phyloP scores from a whole-genome alignment of 2,329 filamentous ascomycete species.

The Xylaria multiplex region DNA sequence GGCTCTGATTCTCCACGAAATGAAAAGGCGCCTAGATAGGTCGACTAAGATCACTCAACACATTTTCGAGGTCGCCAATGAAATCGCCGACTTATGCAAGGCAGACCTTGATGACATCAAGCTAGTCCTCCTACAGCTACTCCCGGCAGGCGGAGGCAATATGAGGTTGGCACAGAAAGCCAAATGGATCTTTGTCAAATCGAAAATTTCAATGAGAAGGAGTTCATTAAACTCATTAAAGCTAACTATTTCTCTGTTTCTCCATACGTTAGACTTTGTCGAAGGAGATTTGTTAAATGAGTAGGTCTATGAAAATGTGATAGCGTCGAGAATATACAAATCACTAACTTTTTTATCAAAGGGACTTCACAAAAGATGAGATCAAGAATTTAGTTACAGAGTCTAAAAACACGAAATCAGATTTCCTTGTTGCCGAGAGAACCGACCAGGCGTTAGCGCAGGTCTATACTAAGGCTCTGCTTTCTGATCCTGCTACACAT shows the following conservation, averaged over 20 bases:
- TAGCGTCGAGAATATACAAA: not conserved
- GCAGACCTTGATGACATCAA: not conserved
- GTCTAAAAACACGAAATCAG: slow-evolving; percentile 1
- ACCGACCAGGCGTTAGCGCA: not conserved
- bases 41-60: slow-evolving; percentile 1
- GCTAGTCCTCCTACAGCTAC: not conserved
- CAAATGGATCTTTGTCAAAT: slow-evolving; percentile 1
- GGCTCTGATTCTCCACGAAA: slow-evolving; percentile 5
- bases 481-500: not conserved
- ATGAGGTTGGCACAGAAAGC: slow-evolving; percentile 10
- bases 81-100: not conserved
- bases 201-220: not conserved
- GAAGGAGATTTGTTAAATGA: slow-evolving; percentile 3
- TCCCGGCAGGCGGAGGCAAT: not conserved
- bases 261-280: slow-evolving; percentile 8
- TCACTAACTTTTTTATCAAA: not conserved
- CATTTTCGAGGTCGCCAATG: not conserved
- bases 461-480: not conserved
- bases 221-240: not conserved
- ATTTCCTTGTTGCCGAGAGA: slow-evolving; percentile 4
- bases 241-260: not conserved
- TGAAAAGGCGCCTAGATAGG: slow-evolving; percentile 6
- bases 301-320: not conserved
- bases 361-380: slow-evolving; percentile 1
- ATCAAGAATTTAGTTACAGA: not conserved